A percentile compares a stretch with the other conserved stretches of the same genome.
phyloP scores from a whole-genome alignment of 768 basidiomycete species.

The Mycena galopus region DNA sequence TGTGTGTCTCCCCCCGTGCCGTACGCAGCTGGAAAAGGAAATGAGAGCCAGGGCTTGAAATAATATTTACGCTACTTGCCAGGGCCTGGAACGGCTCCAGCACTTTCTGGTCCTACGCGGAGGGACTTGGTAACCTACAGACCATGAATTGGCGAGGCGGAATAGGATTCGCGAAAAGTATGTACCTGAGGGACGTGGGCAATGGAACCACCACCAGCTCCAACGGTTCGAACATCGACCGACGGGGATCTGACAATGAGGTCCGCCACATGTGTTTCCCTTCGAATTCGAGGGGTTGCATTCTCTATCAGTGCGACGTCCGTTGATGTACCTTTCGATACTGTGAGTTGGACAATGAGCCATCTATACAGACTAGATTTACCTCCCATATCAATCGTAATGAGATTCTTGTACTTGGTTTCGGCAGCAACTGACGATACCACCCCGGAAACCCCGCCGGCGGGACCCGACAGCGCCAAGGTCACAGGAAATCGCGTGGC shows the following conservation, averaged over 20 bases:
- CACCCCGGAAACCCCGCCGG: conserved; percentile 32
- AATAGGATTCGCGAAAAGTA: background rate
- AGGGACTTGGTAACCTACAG: conserved; percentile 27
- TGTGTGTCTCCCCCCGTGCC: conserved; percentile 25
- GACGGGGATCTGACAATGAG: conserved; percentile 29
- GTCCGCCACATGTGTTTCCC: conserved; percentile 34
- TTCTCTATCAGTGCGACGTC: conserved; percentile 33
- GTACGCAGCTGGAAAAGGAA: conserved; percentile 30
- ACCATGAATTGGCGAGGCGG: background rate
- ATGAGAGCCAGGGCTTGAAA: background rate
- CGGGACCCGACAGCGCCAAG: conserved; percentile 25
- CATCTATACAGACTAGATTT: no score
- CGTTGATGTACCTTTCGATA: conserved; percentile 11
- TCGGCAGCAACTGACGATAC: conserved; percentile 24
- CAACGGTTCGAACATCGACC: conserved; percentile 34
- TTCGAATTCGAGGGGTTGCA: conserved; percentile 19
- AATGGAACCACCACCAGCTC: conserved; percentile 33
- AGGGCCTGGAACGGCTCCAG: conserved; percentile 35
- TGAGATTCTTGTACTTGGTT: conserved; percentile 33
- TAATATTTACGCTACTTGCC: background rate
- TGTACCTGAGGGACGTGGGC: conserved; percentile 26
- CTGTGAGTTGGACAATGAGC: no score
- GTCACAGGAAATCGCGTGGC: conserved; percentile 23
- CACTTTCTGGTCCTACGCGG: conserved; percentile 36
- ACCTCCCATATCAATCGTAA: conserved; percentile 34